A percentile compares a stretch with the other conserved stretches of the same genome.
These are phyloP conservation scores for Limonium bicolor DNA, from an alignment of 148 eudicot species.

Conservation along the genomic window DNA sequence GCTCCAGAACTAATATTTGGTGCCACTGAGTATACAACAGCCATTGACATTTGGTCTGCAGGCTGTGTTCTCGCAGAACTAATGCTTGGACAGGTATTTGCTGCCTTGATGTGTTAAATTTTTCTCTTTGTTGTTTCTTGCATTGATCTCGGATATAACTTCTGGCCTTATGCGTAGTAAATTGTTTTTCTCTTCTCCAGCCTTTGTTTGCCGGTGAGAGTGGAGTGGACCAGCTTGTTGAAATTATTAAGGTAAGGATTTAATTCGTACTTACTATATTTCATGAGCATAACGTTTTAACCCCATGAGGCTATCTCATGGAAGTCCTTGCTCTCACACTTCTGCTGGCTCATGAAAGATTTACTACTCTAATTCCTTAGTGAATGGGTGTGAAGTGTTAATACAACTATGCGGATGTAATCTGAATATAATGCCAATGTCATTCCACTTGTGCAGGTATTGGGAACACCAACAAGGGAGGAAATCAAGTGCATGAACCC, in stretches of 20 bases:
- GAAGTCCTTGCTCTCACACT: no score
- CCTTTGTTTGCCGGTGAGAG: slow-evolving; percentile 61
- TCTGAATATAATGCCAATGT: background rate
- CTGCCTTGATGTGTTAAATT: background rate
- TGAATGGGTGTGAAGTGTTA: background rate
- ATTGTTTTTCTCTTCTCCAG: slow-evolving; percentile 15
- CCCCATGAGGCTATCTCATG: no score
- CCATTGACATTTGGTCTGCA: slow-evolving; percentile 91
- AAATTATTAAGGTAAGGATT: slow-evolving; percentile 57
- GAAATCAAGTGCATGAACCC: slow-evolving; percentile 97
- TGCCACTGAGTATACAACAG: slow-evolving; percentile 83
- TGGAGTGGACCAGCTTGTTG: slow-evolving; percentile 64
- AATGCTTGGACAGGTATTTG: slow-evolving; percentile 67
- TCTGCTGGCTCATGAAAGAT: no score
- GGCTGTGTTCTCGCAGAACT: slow-evolving; percentile 88
- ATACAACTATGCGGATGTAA: background rate
- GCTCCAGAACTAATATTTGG: slow-evolving; percentile 92
- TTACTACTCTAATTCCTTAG: background rate
- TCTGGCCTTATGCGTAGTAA: background rate
- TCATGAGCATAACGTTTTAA: no score
- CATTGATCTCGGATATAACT: background rate
- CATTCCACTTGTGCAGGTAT: slow-evolving; percentile 32
- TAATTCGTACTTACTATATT: no score
- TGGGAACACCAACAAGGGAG: slow-evolving; percentile 93
- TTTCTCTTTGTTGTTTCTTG: background rate